Evolutionary conservation across 2,329 filamentous ascomycete genomes (phyloP).

Genomic region (Xylogone sp.): DNA sequence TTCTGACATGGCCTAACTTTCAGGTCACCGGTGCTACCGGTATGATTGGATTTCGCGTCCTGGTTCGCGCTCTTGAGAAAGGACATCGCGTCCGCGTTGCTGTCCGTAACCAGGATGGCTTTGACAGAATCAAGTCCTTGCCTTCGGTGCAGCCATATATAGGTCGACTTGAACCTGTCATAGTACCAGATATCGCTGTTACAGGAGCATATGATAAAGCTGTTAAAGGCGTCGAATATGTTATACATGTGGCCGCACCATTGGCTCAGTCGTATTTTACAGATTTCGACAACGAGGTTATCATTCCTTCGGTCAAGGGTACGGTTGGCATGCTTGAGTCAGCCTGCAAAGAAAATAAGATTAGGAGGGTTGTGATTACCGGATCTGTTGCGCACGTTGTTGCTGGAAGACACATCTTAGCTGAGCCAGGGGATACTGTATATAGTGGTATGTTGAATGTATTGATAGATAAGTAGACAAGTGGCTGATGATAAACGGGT

Average conservation of each 20-base stretch:
- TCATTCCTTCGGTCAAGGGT: conserved; percentile 9
- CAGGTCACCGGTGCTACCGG: not conserved
- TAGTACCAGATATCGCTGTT: conserved; percentile 28
- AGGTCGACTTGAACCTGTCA: conserved; percentile 11
- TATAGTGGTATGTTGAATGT: no score
- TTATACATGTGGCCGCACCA: not conserved
- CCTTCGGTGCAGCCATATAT: not conserved
- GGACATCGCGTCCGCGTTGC: not conserved
- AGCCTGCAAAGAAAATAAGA: conserved; percentile 7
- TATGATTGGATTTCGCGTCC: not conserved
- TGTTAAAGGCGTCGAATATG: conserved; percentile 7
- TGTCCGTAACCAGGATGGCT: not conserved
- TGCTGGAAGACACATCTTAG: no score
- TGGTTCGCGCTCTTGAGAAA: not conserved
- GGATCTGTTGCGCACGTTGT: no score
- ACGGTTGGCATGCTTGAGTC: conserved; percentile 10
- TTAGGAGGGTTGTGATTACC: conserved; percentile 13
- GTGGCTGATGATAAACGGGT: no score
- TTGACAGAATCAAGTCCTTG: not conserved
- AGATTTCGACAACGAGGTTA: not conserved
- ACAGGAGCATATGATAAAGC: conserved; percentile 13
- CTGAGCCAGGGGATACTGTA: no score
- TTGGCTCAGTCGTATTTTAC: not conserved
- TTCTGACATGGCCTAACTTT: no score
- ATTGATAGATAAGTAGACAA: no score